Conservation (phyloP, 2,329 filamentous ascomycete genomes). For the Curvularia eragrostidis region DNA sequence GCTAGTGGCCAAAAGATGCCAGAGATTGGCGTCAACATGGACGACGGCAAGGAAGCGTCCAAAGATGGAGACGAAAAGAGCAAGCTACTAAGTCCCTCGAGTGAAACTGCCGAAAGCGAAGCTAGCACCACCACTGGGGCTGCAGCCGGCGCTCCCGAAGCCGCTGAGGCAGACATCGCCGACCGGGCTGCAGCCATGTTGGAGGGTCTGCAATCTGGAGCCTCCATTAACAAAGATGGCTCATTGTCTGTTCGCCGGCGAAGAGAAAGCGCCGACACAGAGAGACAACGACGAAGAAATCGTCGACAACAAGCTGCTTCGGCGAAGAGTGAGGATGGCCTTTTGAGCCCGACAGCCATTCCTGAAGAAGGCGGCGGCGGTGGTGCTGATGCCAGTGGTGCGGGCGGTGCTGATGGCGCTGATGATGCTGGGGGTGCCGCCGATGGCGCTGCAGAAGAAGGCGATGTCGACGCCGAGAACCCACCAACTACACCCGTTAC, state of each 20-base stretch:
- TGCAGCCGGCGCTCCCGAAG: slow-evolving; percentile 50
- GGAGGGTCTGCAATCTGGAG: slow-evolving; percentile 75
- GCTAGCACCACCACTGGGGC: slow-evolving; percentile 29
- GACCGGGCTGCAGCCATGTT: slow-evolving; percentile 83
- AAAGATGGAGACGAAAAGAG: slow-evolving; percentile 52
- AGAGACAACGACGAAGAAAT: slow-evolving; percentile 72
- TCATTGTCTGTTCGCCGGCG: slow-evolving; percentile 65
- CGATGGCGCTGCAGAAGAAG: slow-evolving; percentile 15
- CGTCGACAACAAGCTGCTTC: slow-evolving; percentile 53
- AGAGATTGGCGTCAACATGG: slow-evolving; percentile 66
- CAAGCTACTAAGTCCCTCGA: slow-evolving; percentile 59
- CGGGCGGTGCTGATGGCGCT: slow-evolving; percentile 14
- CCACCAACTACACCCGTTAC: slow-evolving; percentile 40
- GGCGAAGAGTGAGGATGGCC: slow-evolving; percentile 39
- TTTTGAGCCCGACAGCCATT: slow-evolving; percentile 46
- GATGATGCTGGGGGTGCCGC: slow-evolving; percentile 1
- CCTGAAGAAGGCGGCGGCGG: slow-evolving; percentile 33
- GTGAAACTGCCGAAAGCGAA: slow-evolving; percentile 40
- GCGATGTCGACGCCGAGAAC: slow-evolving; percentile 12
- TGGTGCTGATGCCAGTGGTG: slow-evolving; percentile 15
- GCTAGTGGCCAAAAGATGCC: slow-evolving; percentile 90
- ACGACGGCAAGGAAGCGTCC: slow-evolving; percentile 30
- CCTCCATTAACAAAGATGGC: slow-evolving; percentile 56
- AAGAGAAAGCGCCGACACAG: slow-evolving; percentile 79
- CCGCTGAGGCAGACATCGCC: slow-evolving; percentile 70